These are phyloP conservation scores for Skeletonema marinoi DNA, from an alignment of 108 stramenopile genomes.

Conservation along the genomic window DNA sequence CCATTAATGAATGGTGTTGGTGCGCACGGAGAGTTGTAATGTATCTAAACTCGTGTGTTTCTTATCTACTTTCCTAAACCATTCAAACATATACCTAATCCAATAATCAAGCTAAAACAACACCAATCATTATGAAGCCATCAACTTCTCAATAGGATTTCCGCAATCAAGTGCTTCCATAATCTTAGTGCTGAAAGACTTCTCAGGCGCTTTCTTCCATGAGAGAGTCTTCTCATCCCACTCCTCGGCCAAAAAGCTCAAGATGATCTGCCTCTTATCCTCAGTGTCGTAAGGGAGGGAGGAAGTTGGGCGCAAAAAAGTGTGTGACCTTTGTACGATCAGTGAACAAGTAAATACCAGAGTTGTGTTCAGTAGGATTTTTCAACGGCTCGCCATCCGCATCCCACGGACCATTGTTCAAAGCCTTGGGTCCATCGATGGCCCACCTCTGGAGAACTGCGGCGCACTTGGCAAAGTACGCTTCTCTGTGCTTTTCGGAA, in stretches of 20 bases:
- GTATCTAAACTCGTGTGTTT: background rate
- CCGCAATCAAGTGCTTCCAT: slow-evolving; percentile 29
- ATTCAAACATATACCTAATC: background rate
- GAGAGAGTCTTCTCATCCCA: slow-evolving; percentile 82
- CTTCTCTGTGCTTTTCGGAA: slow-evolving; percentile 52
- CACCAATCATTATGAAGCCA: background rate
- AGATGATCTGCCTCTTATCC: slow-evolving; percentile 75
- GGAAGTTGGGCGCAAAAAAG: slow-evolving; percentile 85
- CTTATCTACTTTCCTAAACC: background rate
- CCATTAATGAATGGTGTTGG: background rate
- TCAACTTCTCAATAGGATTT: slow-evolving; percentile 43
- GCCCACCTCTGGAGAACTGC: slow-evolving; percentile 65
- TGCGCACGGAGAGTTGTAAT: slow-evolving; percentile 7
- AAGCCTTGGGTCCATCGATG: slow-evolving; percentile 60
- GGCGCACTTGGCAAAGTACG: slow-evolving; percentile 65
- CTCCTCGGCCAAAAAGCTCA: slow-evolving; percentile 72
- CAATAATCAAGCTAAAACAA: background rate
- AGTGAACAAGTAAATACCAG: slow-evolving; percentile 80
- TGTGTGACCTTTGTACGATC: slow-evolving; percentile 83
- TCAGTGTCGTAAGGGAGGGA: slow-evolving; percentile 85
- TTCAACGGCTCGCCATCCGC: slow-evolving; percentile 41
- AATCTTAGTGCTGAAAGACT: slow-evolving; percentile 3
- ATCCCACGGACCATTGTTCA: slow-evolving; percentile 62
- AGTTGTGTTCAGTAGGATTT: slow-evolving; percentile 41
- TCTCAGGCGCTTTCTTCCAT: slow-evolving; percentile 63